Base-by-base conservation (phyloP, 1,284 basidiomycete species). In the Sphagnurus paluster region DNA sequence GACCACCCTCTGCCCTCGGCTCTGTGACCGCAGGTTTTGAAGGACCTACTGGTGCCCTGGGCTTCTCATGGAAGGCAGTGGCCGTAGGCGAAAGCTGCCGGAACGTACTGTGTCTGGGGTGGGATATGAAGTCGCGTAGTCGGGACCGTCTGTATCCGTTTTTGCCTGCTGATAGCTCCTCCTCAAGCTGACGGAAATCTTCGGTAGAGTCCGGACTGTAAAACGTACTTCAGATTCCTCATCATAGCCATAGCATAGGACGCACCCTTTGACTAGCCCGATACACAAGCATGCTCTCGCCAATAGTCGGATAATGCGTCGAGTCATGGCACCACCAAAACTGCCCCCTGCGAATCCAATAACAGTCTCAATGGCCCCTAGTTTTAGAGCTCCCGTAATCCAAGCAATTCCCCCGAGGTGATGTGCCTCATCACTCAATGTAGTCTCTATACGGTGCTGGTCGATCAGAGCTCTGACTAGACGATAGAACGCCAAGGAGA, bases 211-310 rank as follows among this genome's bases (percentile, higher is more conserved):
- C 77, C 21, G 75, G 55, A 10, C 79, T 79, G 44, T 29, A 9
- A 4, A 20, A 19, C 32, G 6, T 32, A n/a, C 13, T 32, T 6
- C 3, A 11, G 32, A 32, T 11, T 32, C 11, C 6, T 32, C 4
- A n/a, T 14, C 29, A 4, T 32, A 23, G 20, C 39, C 33, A 32
- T 21, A 23, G 44, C 5, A n/a, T 44, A 41, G 5, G 7, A 65
- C 79, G 47, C 52, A 87, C 84, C 85, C 86, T 67, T 82, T 82
- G 25, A 80, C 63, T 14, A 82, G 56, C 17, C 86, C 86, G 44
- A 82, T 72, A 48, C 79, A 73, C 9, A 90, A 57, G 52, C 66
- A 73, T 0, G 68, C 73, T 29, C 84, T 71, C 2, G 73, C 70
- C 10, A 82, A 40, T 44, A 84, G 64, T 33, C 83, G 71, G 29